Conservation (phyloP, 345 rosid genomes). For the Camelina hispida region DNA sequence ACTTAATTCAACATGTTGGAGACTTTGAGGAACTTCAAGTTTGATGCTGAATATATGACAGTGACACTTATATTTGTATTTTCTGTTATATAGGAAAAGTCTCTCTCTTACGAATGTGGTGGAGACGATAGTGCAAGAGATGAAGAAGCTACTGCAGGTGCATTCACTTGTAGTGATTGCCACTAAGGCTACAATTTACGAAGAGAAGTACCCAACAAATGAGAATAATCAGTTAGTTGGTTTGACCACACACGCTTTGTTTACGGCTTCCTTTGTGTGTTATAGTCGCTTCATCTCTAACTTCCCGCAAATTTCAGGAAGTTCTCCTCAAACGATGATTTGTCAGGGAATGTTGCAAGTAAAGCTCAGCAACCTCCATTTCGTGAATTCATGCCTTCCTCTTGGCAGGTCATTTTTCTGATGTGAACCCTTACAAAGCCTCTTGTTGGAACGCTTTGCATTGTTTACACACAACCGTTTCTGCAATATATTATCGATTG, state of each 20-base stretch:
- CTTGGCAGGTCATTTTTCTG: conserved; percentile 73
- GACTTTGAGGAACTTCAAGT: conserved; percentile 11
- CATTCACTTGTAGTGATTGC: conserved; percentile 76
- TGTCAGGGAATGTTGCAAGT: conserved; percentile 43
- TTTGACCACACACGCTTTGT: neutral
- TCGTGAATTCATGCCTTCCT: conserved; percentile 86
- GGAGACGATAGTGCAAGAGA: conserved; percentile 68
- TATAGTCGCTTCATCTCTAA: conserved; percentile 22
- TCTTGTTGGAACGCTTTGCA: conserved; percentile 13
- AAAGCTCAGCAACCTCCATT: conserved; percentile 45
- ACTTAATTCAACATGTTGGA: neutral
- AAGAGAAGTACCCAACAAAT: conserved; percentile 46
- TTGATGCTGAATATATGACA: conserved; percentile 8
- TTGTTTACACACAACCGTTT: neutral
- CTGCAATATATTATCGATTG: neutral
- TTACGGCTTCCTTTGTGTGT: conserved; percentile 13
- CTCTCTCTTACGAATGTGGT: conserved; percentile 63
- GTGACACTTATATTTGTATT: neutral
- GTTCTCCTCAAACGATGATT: conserved; percentile 34
- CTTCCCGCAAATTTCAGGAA: conserved; percentile 44
- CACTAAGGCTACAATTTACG: conserved; percentile 60
- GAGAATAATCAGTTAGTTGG: conserved; percentile 53
- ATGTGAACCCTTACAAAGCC: conserved; percentile 11
- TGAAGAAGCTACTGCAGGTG: conserved; percentile 61
- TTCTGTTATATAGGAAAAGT: conserved; percentile 57